A percentile compares a stretch with the other conserved stretches of the same genome.
Evolutionary conservation across 768 basidiomycete species (phyloP).

Genomic region (Boletus pseudo-olivaceus): DNA sequence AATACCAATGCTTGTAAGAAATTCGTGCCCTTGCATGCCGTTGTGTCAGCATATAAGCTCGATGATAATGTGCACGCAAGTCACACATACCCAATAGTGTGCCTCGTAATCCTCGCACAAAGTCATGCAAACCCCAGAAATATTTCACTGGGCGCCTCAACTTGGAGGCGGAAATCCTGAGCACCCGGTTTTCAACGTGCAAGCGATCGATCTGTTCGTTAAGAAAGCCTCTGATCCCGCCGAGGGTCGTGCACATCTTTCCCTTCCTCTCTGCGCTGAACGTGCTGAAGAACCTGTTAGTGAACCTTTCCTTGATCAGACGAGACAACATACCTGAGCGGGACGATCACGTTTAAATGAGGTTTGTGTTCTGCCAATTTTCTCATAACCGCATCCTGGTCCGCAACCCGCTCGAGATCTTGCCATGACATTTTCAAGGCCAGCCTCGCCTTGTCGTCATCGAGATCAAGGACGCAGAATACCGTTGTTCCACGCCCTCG

Average conservation of each 20-base stretch:
- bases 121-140: no score
- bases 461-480: no score
- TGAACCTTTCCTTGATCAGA: neutral
- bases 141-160: neutral
- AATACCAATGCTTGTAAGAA: neutral
- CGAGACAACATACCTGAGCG: neutral
- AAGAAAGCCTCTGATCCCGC: constrained; percentile 2
- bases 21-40: constrained; percentile 11
- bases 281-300: neutral
- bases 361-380: no score
- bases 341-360: constrained; percentile 1
- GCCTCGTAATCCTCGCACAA: no score
- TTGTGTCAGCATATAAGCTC: no score
- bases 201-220: neutral
- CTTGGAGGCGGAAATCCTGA: neutral
- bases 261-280: neutral
- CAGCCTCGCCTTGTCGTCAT: no score
- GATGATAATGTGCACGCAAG: constrained; percentile 1
- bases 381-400: no score
- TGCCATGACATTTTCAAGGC: no score
- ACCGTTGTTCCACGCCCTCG: no score
- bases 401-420: no score
- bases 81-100: constrained; percentile 2
- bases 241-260: neutral
- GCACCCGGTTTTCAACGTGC: neutral